A percentile compares a stretch with the other conserved stretches of the same genome.
Conservation (phyloP, 1,284 basidiomycete genomes). For the Irpex sp. region DNA sequence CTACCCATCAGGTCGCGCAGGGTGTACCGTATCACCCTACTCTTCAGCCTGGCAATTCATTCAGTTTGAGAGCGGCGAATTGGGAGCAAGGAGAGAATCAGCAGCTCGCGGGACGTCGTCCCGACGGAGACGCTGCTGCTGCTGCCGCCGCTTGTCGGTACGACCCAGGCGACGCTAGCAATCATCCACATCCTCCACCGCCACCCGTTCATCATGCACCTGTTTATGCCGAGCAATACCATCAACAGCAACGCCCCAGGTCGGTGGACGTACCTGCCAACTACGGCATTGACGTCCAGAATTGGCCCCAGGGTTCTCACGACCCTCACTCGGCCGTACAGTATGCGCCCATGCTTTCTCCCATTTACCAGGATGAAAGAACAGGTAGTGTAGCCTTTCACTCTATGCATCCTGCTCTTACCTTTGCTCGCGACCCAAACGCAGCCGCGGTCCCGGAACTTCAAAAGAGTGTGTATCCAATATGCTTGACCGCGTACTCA, state of each 20-base stretch:
- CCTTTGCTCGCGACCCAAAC: neutral
- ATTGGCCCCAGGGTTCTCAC: slow-evolving; percentile 24
- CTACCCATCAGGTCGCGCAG: slow-evolving; percentile 21
- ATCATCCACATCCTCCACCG: slow-evolving; percentile 10
- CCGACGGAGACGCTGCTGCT: slow-evolving; percentile 16
- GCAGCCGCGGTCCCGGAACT: slow-evolving; percentile 17
- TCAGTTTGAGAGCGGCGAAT: slow-evolving; percentile 40
- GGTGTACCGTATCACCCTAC: slow-evolving; percentile 24
- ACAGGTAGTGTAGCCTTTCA: slow-evolving; percentile 26
- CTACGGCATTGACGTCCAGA: slow-evolving; percentile 24
- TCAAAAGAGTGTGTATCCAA: slow-evolving; percentile 20
- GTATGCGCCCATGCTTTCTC: slow-evolving; percentile 36
- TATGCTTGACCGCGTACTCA: slow-evolving; percentile 1
- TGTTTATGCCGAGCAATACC: slow-evolving; percentile 23
- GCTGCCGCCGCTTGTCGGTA: slow-evolving; percentile 19
- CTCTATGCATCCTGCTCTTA: slow-evolving; percentile 7
- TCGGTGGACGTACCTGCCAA: slow-evolving; percentile 21
- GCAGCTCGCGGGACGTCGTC: slow-evolving; percentile 14
- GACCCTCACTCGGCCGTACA: slow-evolving; percentile 21
- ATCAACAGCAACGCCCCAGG: slow-evolving; percentile 16
- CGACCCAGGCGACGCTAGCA: slow-evolving; percentile 1
- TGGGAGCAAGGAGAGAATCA: slow-evolving; percentile 33
- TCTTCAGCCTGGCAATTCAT: slow-evolving; percentile 27
- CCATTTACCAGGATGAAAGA: slow-evolving; percentile 45
- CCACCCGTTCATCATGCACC: slow-evolving; percentile 14